Base-by-base conservation (phyloP, 2,329 filamentous ascomycete species). In the Amauroascus verrucosus region DNA sequence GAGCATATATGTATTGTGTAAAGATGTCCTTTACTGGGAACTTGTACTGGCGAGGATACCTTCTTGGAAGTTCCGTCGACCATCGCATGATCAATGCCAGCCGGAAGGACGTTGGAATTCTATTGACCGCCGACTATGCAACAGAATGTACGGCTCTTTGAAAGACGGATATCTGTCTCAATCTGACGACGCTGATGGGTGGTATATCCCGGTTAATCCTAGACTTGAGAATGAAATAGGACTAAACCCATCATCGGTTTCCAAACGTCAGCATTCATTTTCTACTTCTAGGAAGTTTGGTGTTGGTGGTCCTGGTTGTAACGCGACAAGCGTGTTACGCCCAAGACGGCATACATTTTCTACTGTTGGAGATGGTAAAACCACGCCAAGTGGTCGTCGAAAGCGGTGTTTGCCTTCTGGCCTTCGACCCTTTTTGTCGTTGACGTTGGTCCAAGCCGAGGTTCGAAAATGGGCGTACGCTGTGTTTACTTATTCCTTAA, bases 21-120 rank as follows among this genome's bases (percentile, higher is more conserved):
- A 81, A 28, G 77, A 82, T 28, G 80, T 93, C 11, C 80, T 97
- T 33, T 79, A 78, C 61, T 94, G 88, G 86, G 89, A 87, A 44
- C 85, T 97, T 51, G 79, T 84, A 24, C 73, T 98, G 56, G 90
- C 91, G 48, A 79, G 91, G 54, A 87, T 97, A 16, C 93, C 93
- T 1, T 88, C 83, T 61, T 96, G 91, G 88, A 86, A 90, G 41
- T 90, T 97, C 62, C 79, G 82, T 61, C 80, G 83, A 53, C 71
- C 76, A 16, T 66, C 71, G 1, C 65, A 64, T 28, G 62, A 61
- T 4, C 63, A 65, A 53, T 68, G 70, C 60, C 66, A 69, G 54
- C 56, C 64, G 33, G 61, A 67, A 57, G 57, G 65, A 60, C 59
- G 74, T 59, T 63, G 75, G 61, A 68, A 70, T 57, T 51, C 69